Evolutionary conservation across 371 early-diverging fungal species (phyloP).

Genomic region (Synchytrium microbalum): DNA sequence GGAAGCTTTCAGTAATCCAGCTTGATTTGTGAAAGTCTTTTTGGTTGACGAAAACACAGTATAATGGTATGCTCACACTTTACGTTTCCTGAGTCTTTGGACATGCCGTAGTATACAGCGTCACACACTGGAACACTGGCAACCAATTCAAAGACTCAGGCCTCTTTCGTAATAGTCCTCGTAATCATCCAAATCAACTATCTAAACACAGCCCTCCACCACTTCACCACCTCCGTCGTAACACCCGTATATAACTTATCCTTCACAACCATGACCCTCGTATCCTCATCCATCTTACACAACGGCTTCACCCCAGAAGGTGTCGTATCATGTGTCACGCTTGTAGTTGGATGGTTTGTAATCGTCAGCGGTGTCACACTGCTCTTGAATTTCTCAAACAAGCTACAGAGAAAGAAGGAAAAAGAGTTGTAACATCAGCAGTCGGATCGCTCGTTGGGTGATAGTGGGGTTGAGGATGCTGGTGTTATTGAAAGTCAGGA

Average conservation of each 20-base stretch:
- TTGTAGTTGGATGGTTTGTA: slow-evolving; percentile 35
- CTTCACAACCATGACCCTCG: slow-evolving; percentile 85
- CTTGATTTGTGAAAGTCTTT: neutral
- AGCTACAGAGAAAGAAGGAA: no score
- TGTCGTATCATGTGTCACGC: slow-evolving; percentile 17
- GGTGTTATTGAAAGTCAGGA: no score
- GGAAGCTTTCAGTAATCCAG: neutral
- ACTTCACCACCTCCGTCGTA: slow-evolving; percentile 60
- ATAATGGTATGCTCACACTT: neutral
- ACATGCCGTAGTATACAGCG: slow-evolving; percentile 32
- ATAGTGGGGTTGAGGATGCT: no score
- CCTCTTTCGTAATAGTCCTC: slow-evolving; percentile 60
- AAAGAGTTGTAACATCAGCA: no score
- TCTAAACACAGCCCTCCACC: slow-evolving; percentile 88
- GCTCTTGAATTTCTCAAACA: slow-evolving; percentile 29
- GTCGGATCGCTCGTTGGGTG: no score
- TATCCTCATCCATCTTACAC: slow-evolving; percentile 71
- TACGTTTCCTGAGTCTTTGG: slow-evolving; percentile 30
- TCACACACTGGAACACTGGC: slow-evolving; percentile 22
- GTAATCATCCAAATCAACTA: slow-evolving; percentile 91
- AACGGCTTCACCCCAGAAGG: slow-evolving; percentile 31
- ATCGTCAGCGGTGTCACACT: slow-evolving; percentile 39
- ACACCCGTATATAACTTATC: slow-evolving; percentile 88
- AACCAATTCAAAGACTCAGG: slow-evolving; percentile 38
- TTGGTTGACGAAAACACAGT: neutral